Conservation (phyloP, 371 early-diverging fungal species). For the Mortierella sp. region DNA sequence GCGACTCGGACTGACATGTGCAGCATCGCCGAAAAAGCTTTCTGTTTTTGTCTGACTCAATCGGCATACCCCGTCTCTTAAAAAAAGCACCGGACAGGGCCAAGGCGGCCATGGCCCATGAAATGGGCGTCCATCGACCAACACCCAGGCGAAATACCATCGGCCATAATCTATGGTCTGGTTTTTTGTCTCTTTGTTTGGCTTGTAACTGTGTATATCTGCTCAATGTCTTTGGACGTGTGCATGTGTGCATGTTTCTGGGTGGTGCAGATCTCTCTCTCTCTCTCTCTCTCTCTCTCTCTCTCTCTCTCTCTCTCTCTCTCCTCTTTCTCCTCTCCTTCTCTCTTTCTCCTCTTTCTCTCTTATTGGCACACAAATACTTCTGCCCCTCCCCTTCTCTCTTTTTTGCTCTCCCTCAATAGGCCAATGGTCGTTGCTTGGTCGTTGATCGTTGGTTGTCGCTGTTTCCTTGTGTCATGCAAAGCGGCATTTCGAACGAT, state of each 20-base stretch:
- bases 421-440: too few relatives aligned
- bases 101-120: too few relatives aligned
- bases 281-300: not conserved
- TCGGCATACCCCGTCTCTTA: not conserved
- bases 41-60: not conserved
- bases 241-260: too few relatives aligned
- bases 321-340: not conserved
- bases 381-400: not conserved
- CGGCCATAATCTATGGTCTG: not conserved
- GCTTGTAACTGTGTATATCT: too few relatives aligned
- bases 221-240: too few relatives aligned
- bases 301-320: not conserved
- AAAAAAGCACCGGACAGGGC: too few relatives aligned
- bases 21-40: not conserved
- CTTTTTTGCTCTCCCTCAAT: not conserved
- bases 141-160: not conserved
- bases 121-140: too few relatives aligned
- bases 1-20: not conserved
- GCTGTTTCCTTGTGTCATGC: too few relatives aligned
- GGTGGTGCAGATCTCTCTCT: not conserved
- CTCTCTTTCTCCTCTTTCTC: not conserved
- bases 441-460: too few relatives aligned
- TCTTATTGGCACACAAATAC: slow-evolving; percentile 2
- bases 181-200: slow-evolving; percentile 6
- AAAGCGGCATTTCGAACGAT: too few relatives aligned